Base-by-base conservation (phyloP, 345 rosid genomes). In the Eucalyptus erythrocorys region DNA sequence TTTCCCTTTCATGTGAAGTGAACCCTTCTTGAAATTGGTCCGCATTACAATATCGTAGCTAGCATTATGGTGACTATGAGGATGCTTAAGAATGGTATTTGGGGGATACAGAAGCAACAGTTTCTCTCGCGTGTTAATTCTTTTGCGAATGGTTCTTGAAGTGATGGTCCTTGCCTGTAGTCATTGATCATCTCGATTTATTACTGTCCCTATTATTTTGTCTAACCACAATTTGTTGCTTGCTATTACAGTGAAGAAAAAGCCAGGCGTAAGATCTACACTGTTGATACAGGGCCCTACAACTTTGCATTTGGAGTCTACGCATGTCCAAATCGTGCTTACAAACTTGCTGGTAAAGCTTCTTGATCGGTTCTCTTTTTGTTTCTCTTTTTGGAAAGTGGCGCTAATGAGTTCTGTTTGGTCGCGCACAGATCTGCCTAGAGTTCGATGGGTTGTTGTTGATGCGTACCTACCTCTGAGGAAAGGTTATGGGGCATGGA, bases 361-460 rank as follows among this genome's bases (percentile, higher is more conserved):
- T 53, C n/a, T 50, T 47, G 14, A 32, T 55, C 27, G 26, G 6
- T 45, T 80, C 19, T 22, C 42, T n/a, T 47, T 86, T 49, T 51
- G 66, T 4, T 49, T 32, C 43, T 22, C 16, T 15, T 53, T 22
- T 37, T 57, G 55, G 19, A 14, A 88, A 47, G 76, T 10, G 43
- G 32, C n/a, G 40, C 86, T 91, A 16, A 87, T 48, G 9, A 27
- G 86, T 51, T n/a, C 13, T 53, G 13, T 27, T 88, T 40, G 27
- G 66, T 79, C 40, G 16, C n/a, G n/a, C 55, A 5, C 92, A 97
- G 99, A 95, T 87, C 88, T 98, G 92, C 95, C 97, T 14, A 89
- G 92, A 53, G 99, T 97, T 51, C 95, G 97, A 13, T 97, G 99
- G 99, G 99, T 97, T 91, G 97, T 98, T 88, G 97, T 99, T 32